phyloP scores from a whole-genome alignment of 2,329 filamentous ascomycete species.

The Bipolaris sorokiniana region DNA sequence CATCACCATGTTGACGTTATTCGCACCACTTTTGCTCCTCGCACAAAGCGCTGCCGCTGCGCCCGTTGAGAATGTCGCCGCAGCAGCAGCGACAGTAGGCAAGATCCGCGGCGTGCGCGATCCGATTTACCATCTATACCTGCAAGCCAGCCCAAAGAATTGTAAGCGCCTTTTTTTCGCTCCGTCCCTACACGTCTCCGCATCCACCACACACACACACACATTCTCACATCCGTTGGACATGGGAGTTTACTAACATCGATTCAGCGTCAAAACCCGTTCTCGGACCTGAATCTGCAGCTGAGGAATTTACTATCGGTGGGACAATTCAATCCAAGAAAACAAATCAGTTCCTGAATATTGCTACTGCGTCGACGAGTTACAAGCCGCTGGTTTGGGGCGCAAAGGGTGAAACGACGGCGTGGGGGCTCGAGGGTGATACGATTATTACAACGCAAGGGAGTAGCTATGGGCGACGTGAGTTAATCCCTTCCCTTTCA shows the following conservation, averaged over 20 bases:
- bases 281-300: conserved; percentile 58
- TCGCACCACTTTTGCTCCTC: conserved; percentile 15
- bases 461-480: conserved; percentile 54
- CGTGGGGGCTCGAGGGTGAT: conserved; percentile 59
- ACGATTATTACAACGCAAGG: conserved; percentile 56
- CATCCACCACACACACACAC: background rate
- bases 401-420: conserved; percentile 51
- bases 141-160: conserved; percentile 56
- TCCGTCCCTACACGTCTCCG: background rate
- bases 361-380: conserved; percentile 54
- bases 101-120: conserved; percentile 58
- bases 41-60: conserved; percentile 12
- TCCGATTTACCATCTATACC: conserved; percentile 61
- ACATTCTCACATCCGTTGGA: background rate
- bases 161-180: conserved; percentile 26
- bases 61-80: conserved; percentile 14
- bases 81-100: conserved; percentile 50
- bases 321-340: conserved; percentile 59
- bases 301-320: conserved; percentile 59
- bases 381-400: conserved; percentile 61
- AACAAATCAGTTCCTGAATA: conserved; percentile 57
- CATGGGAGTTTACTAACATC: background rate
- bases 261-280: conserved; percentile 52
- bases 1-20: conserved; percentile 12
- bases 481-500: conserved; percentile 11